A percentile compares a stretch with the other conserved stretches of the same genome.
Evolutionary conservation across 345 rosid genomes (phyloP).

Genomic region (Hirschfeldia incana): DNA sequence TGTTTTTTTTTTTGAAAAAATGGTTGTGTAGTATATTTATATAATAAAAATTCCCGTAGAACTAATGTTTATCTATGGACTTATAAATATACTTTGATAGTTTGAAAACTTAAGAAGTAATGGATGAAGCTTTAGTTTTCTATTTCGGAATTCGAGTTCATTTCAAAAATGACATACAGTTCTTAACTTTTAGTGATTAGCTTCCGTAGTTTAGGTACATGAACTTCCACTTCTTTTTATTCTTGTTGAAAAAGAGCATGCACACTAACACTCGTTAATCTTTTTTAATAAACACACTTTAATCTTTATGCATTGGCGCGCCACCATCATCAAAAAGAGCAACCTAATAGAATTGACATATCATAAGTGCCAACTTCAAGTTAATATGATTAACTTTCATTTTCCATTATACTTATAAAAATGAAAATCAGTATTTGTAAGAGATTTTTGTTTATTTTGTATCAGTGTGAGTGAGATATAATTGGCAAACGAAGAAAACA

Average conservation of each 20-base stretch:
- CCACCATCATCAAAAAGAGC: slow-evolving; percentile 23
- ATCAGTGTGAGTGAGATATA: not conserved
- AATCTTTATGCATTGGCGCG: slow-evolving; percentile 27
- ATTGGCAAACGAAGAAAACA: slow-evolving; percentile 22
- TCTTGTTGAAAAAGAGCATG: slow-evolving; percentile 19
- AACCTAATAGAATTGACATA: not conserved
- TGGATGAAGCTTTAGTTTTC: not conserved
- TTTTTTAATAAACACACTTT: slow-evolving; percentile 3
- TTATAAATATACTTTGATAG: not conserved
- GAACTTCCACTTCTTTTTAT: not conserved
- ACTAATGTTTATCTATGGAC: not conserved
- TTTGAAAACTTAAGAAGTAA: not conserved
- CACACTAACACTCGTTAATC: slow-evolving; percentile 20
- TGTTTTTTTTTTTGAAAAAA: too few species aligned
- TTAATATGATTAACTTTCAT: slow-evolving; percentile 12
- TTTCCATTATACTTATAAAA: not conserved
- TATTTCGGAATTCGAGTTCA: not conserved
- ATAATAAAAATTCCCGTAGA: not conserved
- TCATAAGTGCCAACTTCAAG: not conserved
- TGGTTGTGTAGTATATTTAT: not conserved
- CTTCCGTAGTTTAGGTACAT: slow-evolving; percentile 6
- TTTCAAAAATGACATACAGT: not conserved
- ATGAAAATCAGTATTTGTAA: not conserved
- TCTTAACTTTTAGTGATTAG: not conserved
- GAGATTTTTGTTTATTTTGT: not conserved